phyloP scores from a whole-genome alignment of 352 stramenopile genomes.

The Ochromonadaceae sp. region DNA sequence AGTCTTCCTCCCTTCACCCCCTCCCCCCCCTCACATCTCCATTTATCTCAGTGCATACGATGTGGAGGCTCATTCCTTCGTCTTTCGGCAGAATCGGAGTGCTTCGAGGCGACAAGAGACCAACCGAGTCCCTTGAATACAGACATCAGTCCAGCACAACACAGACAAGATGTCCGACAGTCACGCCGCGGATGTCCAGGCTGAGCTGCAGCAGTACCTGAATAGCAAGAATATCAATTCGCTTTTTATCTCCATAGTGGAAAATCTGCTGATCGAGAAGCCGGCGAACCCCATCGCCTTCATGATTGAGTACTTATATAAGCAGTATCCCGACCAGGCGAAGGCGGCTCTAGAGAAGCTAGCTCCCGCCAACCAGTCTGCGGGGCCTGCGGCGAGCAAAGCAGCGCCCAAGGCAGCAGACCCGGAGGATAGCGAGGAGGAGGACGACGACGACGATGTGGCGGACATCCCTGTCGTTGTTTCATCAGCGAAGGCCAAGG shows the following conservation, averaged over 20 bases:
- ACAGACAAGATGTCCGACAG: background rate
- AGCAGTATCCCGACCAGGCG: conserved; percentile 37
- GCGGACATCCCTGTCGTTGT: conserved; percentile 17
- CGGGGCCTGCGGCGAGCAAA: background rate
- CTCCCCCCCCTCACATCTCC: too few relatives aligned
- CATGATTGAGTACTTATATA: conserved; percentile 40
- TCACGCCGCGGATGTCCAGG: conserved; percentile 24
- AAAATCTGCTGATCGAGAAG: conserved; percentile 46
- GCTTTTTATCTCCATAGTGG: conserved; percentile 44
- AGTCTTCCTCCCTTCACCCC: too few relatives aligned
- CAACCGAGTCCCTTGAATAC: too few relatives aligned
- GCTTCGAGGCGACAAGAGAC: too few relatives aligned
- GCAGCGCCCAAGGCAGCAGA: background rate
- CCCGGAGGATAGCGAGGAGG: conserved; percentile 22
- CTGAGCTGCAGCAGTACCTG: conserved; percentile 44
- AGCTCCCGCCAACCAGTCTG: background rate
- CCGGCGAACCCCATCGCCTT: conserved; percentile 48
- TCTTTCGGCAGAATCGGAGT: too few relatives aligned
- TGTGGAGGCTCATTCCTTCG: too few relatives aligned
- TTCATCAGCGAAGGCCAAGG: background rate
- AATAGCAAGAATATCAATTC: conserved; percentile 48
- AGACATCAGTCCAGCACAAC: too few relatives aligned
- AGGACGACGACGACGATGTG: conserved; percentile 35
- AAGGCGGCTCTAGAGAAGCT: background rate
- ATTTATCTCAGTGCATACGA: too few relatives aligned